These are phyloP conservation scores for Noccaea caerulescens DNA, from an alignment of 345 rosid genomes.

Conservation along the genomic window DNA sequence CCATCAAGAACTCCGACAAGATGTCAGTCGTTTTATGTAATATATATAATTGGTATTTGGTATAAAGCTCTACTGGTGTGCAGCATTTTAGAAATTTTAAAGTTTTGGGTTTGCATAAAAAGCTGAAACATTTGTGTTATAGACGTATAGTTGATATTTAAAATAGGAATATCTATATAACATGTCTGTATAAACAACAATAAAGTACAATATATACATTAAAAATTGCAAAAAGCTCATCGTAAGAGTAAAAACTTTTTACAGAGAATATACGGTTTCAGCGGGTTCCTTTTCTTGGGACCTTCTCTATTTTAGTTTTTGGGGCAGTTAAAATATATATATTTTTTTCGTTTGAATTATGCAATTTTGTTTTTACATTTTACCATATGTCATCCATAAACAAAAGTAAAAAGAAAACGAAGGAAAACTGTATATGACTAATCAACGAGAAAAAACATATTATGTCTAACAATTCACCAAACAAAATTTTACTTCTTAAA, in stretches of 20 bases:
- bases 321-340: conserved; percentile 15
- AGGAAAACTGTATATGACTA: background rate
- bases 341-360: background rate
- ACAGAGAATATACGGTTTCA: conserved; percentile 71
- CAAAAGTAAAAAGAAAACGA: background rate
- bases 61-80: conserved; percentile 16
- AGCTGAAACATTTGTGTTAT: conserved; percentile 44
- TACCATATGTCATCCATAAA: background rate
- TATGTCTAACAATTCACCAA: background rate
- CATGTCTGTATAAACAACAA: conserved; percentile 26
- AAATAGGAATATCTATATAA: background rate
- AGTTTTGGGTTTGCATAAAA: conserved; percentile 37
- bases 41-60: background rate
- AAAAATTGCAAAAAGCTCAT: conserved; percentile 49
- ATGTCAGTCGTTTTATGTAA: background rate
- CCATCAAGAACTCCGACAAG: background rate
- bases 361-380: background rate
- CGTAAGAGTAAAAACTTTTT: conserved; percentile 60
- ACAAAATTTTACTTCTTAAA: background rate
- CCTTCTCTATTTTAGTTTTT: conserved; percentile 39
- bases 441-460: background rate
- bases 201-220: conserved; percentile 25
- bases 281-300: conserved; percentile 47
- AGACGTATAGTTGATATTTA: conserved; percentile 24
- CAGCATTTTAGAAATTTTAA: conserved; percentile 12